Conservation (phyloP, 176 grass and related monocot genomes). For the Oryza longistaminata region DNA sequence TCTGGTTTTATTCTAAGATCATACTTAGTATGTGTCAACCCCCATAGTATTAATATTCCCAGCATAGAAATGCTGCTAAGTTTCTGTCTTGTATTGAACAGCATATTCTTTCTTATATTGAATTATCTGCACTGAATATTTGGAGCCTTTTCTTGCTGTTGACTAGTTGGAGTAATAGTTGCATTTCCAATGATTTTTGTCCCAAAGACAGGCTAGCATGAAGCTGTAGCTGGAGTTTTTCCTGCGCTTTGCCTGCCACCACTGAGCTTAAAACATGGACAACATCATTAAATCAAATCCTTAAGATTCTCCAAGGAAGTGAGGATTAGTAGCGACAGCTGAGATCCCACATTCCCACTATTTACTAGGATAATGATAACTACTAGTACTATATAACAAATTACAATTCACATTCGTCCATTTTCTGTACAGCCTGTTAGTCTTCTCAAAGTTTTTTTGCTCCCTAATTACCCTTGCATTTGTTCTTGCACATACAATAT, state of each 20-base stretch:
- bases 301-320: conserved; percentile 2
- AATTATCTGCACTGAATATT: neutral
- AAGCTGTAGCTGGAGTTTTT: neutral
- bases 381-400: neutral
- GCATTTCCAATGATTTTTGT: neutral
- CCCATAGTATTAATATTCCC: neutral
- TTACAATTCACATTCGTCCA: neutral
- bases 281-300: neutral
- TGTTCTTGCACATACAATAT: neutral
- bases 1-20: neutral
- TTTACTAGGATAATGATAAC: conserved; percentile 18
- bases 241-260: neutral
- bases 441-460: neutral
- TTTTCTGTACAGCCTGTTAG: neutral
- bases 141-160: neutral
- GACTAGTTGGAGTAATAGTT: neutral
- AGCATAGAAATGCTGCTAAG: neutral
- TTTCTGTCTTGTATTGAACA: neutral
- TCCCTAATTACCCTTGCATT: neutral
- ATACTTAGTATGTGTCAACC: neutral
- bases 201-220: neutral
- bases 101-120: neutral
- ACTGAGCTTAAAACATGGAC: neutral
- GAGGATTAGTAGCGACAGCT: neutral
- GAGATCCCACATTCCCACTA: conserved; percentile 25